These are phyloP conservation scores for Solanum ahanhuiri DNA, from an alignment of 257 asterid genomes.

Conservation along the genomic window DNA sequence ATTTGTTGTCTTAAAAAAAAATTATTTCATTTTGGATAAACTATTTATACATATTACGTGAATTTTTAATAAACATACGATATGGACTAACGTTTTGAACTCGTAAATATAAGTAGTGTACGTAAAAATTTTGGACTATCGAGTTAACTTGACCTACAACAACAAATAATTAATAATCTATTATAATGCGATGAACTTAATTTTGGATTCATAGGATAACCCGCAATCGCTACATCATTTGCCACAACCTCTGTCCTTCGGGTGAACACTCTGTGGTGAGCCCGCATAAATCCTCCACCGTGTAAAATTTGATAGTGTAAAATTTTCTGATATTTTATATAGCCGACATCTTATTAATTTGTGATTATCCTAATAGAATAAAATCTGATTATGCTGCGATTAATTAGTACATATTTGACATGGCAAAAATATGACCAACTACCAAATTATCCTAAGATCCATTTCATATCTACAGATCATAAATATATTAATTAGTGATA, in stretches of 20 bases:
- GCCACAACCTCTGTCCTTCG: too few relatives aligned
- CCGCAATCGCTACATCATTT: rapidly evolving
- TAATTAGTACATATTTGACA: neutral
- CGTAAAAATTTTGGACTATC: neutral
- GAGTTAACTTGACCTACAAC: neutral
- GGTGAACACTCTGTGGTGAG: too few relatives aligned
- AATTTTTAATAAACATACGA: neutral
- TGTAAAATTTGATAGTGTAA: neutral
- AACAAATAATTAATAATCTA: neutral
- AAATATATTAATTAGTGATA: neutral
- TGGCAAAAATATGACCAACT: neutral
- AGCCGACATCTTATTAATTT: neutral
- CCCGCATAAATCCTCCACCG: rapidly evolving
- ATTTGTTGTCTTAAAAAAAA: too few relatives aligned
- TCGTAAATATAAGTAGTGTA: neutral
- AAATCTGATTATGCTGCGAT: neutral
- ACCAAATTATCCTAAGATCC: neutral
- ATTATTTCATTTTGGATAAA: rapidly evolving
- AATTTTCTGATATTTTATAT: neutral
- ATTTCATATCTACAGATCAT: neutral
- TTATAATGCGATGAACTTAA: neutral
- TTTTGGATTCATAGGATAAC: too few relatives aligned
- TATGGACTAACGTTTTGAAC: neutral
- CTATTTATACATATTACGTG: too few relatives aligned
- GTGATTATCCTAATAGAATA: neutral